Evolutionary conservation across 495 filamentous ascomycete species (phyloP).

Genomic region (Penicillium pulvis): DNA sequence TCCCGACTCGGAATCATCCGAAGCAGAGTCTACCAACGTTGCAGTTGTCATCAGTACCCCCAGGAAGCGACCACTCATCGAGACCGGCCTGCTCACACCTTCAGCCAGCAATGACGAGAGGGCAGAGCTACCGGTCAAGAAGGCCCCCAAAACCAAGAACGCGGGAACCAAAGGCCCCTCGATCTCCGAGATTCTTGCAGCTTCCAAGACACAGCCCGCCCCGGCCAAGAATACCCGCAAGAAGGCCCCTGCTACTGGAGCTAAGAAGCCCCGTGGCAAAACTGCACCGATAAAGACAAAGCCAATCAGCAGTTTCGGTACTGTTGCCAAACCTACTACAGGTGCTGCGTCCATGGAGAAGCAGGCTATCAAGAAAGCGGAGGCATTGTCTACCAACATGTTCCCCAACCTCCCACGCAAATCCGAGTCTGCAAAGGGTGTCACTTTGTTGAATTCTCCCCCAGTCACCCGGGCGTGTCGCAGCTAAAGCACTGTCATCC

Average conservation of each 20-base stretch:
- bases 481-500: background rate
- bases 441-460: background rate
- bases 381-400: conserved; percentile 41
- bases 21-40: conserved; percentile 42
- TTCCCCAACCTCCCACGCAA: conserved; percentile 25
- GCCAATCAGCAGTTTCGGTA: conserved; percentile 28
- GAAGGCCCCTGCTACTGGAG: conserved; percentile 14
- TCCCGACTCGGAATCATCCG: conserved; percentile 11
- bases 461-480: background rate
- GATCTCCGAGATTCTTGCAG: background rate
- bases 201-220: background rate
- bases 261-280: conserved; percentile 27
- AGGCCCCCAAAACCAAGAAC: conserved; percentile 4
- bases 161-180: background rate
- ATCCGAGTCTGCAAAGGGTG: background rate
- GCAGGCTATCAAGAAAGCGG: conserved; percentile 26
- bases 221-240: conserved; percentile 21
- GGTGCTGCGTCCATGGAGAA: conserved; percentile 6
- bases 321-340: conserved; percentile 6
- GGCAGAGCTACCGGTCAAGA: conserved; percentile 15
- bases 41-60: conserved; percentile 48
- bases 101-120: conserved; percentile 51
- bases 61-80: conserved; percentile 35
- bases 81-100: conserved; percentile 65
- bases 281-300: conserved; percentile 21